phyloP scores from a whole-genome alignment of 1,284 basidiomycete species.

The Sporisorium sorghi region DNA sequence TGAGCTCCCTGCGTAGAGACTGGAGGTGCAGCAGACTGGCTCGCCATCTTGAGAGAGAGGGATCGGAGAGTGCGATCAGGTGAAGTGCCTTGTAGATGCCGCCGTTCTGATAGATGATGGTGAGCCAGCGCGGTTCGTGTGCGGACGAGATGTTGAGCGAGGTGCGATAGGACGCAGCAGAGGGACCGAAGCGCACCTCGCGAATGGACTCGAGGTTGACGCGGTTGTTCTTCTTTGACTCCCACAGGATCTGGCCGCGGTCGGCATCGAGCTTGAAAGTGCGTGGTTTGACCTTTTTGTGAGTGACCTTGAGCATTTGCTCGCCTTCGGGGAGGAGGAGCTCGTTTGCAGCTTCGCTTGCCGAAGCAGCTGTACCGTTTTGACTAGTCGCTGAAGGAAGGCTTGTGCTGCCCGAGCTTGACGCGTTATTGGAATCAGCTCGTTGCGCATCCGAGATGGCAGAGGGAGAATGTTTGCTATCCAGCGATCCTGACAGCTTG shows the following conservation, averaged over 20 bases:
- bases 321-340: conserved; percentile 56
- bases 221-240: conserved; percentile 78
- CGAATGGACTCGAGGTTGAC: conserved; percentile 91
- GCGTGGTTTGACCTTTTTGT: conserved; percentile 82
- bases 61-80: conserved; percentile 80
- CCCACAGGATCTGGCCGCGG: conserved; percentile 84
- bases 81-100: conserved; percentile 91
- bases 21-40: conserved; percentile 71
- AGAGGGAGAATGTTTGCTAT: background rate
- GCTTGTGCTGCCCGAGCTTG: background rate
- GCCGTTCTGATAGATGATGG: conserved; percentile 80
- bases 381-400: background rate
- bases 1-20: conserved; percentile 56
- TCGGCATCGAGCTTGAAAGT: conserved; percentile 82
- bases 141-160: conserved; percentile 75
- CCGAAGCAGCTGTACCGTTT: background rate
- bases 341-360: conserved; percentile 1
- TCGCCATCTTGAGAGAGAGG: conserved; percentile 75
- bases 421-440: background rate
- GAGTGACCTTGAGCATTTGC: conserved; percentile 86
- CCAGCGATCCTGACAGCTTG: background rate
- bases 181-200: conserved; percentile 83
- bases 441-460: background rate
- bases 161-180: conserved; percentile 82
- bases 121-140: conserved; percentile 76